Evolutionary conservation across 2,329 filamentous ascomycete species (phyloP).

Genomic region (Fusarium sp.): DNA sequence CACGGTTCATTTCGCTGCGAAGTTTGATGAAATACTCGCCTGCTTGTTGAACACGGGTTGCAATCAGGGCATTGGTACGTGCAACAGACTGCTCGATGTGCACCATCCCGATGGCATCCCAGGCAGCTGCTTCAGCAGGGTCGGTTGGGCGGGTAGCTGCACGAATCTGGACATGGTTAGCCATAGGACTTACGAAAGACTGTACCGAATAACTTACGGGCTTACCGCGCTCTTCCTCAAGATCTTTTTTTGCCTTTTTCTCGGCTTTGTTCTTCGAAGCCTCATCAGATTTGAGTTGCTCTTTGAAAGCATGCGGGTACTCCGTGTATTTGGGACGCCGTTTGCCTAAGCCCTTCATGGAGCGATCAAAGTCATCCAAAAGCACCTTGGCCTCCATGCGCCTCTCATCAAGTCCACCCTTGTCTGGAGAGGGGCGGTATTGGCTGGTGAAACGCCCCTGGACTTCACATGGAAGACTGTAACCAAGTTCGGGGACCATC

Average conservation of each 20-base stretch:
- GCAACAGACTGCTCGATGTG: constrained; percentile 54
- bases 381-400: constrained; percentile 51
- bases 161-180: constrained; percentile 47
- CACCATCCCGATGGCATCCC: constrained; percentile 63
- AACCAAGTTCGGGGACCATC: constrained; percentile 52
- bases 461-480: constrained; percentile 54
- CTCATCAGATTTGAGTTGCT: constrained; percentile 57
- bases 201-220: constrained; percentile 44
- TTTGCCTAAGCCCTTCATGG: constrained; percentile 54
- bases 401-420: constrained; percentile 53
- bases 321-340: constrained; percentile 58
- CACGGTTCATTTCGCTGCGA: constrained; percentile 57
- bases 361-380: constrained; percentile 53
- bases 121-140: constrained; percentile 58
- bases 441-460: constrained; percentile 54
- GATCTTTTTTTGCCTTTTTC: constrained; percentile 55
- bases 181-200: neutral
- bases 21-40: constrained; percentile 60
- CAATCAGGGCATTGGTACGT: constrained; percentile 52
- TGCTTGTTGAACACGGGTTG: constrained; percentile 60
- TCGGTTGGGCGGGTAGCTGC: constrained; percentile 55
- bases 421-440: constrained; percentile 52
- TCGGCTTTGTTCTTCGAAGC: constrained; percentile 57
- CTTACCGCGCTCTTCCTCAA: constrained; percentile 52
- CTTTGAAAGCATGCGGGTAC: constrained; percentile 57